Evolutionary conservation across 1,284 basidiomycete genomes (phyloP), one percentile per base, ranked within the genome.

Genomic region (Cryptococcus sp.): DNA sequence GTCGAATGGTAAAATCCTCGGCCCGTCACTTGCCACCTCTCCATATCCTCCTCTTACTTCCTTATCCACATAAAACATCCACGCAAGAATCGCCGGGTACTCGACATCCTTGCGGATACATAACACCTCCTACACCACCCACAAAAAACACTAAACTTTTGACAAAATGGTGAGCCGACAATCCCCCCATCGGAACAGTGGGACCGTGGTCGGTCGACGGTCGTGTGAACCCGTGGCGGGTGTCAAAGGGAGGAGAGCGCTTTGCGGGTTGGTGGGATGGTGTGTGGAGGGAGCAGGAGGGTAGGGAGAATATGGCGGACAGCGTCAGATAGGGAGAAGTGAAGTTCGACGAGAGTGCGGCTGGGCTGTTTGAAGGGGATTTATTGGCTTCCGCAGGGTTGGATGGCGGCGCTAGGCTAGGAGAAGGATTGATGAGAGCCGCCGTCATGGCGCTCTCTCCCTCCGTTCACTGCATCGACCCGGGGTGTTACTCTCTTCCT

Each of bases 91-190:
- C 56, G 56, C 49, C 56, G 46, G 46, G 13, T 20, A 33, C 33
- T 50, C 56, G 56, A 57, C 58, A 56, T 45, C 55, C 48, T 57
- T 55, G 57, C 59, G 52, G 46, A 50, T 20, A 37, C 44, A 55
- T 53, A 57, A 23, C 24, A 16, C 48, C 35, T 39, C 44, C 36
- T 35, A 44, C 53, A 52, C 57, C 21, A 60, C 52, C 56, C 50
- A 35, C 42, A 40, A 52, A 53, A 55, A 46, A 57, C 45, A 35
- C 50, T 48, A 47, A 52, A 50, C 15, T 46, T 20, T 44, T 37
- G 6, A 33, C 61, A 65, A 62, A 57, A 65, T 65, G 63, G 63
- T 65, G 54, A 60, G 63, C 57, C 21, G 37, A 5, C 28, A 18
- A 33, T 5, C 28, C 28, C 28, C 9, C 28, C 4, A 33, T 33